phyloP scores from a whole-genome alignment of 2,329 filamentous ascomycete genomes.

The Xylariaceae sp. region DNA sequence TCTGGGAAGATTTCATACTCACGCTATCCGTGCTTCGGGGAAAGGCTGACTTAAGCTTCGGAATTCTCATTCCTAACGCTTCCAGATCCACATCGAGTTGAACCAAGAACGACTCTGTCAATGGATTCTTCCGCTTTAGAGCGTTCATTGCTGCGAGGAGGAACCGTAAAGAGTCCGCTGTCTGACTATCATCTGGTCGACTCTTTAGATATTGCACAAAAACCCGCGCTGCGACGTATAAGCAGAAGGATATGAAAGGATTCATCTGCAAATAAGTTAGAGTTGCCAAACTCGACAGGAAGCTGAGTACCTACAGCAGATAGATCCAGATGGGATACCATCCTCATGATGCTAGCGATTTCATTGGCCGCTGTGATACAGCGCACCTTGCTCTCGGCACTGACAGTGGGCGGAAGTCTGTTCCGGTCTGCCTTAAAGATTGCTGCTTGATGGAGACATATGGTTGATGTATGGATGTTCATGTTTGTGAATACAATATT shows the following conservation, averaged over 20 bases:
- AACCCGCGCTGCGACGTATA: slow-evolving; percentile 92
- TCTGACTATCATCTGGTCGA: slow-evolving; percentile 77
- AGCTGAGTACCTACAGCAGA: slow-evolving; percentile 60
- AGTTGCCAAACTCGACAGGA: slow-evolving; percentile 7
- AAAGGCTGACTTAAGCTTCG: slow-evolving; percentile 51
- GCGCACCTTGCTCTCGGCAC: slow-evolving; percentile 84
- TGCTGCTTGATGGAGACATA: slow-evolving; percentile 95
- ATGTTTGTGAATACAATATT: slow-evolving; percentile 95
- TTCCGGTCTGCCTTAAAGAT: slow-evolving; percentile 97
- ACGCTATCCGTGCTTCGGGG: slow-evolving; percentile 49
- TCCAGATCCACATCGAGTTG: slow-evolving; percentile 91
- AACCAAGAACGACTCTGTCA: slow-evolving; percentile 91
- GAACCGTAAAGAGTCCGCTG: slow-evolving; percentile 80
- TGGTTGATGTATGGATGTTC: slow-evolving; percentile 93
- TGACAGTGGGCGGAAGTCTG: slow-evolving; percentile 68
- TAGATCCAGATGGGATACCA: slow-evolving; percentile 86
- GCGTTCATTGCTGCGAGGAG: slow-evolving; percentile 86
- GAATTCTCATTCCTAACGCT: slow-evolving; percentile 60
- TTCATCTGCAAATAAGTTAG: slow-evolving; percentile 63
- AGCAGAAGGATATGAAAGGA: slow-evolving; percentile 89
- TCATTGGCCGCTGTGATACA: slow-evolving; percentile 93
- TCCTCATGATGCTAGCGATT: slow-evolving; percentile 91
- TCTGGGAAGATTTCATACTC: slow-evolving; percentile 19
- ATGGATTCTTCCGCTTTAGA: slow-evolving; percentile 78
- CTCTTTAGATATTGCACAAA: slow-evolving; percentile 97